A percentile compares a stretch with the other conserved stretches of the same genome.
phyloP scores from a whole-genome alignment of 345 rosid species.

The Heritiera fomes region DNA sequence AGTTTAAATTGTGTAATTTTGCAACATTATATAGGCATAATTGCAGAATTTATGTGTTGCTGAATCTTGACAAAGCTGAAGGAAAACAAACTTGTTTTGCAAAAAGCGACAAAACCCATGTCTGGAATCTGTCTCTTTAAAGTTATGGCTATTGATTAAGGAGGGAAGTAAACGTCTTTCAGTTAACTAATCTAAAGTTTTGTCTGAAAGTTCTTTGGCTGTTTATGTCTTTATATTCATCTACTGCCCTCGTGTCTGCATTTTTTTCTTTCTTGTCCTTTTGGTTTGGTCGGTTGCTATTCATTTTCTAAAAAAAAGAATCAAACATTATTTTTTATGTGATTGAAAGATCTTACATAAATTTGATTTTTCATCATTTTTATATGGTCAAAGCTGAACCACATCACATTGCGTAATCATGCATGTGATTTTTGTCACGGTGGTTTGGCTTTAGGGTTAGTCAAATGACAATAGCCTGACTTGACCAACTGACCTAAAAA shows the following conservation, averaged over 20 bases:
- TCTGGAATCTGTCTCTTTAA: constrained; percentile 8
- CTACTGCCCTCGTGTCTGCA: too few species aligned
- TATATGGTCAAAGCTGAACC: background rate
- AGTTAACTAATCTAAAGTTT: background rate
- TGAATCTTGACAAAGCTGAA: background rate
- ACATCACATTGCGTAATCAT: background rate
- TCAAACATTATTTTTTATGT: background rate
- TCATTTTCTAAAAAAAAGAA: background rate
- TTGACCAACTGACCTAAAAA: too few species aligned
- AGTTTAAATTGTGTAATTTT: background rate
- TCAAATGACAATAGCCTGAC: too few species aligned
- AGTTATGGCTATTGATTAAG: background rate
- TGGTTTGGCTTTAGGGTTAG: background rate
- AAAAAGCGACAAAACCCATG: constrained; percentile 15
- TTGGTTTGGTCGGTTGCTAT: background rate
- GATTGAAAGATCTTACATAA: background rate
- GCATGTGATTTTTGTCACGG: background rate
- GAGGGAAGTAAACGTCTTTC: constrained; percentile 3
- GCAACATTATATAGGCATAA: background rate
- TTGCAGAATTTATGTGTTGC: background rate
- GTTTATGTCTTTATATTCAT: background rate
- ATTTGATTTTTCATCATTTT: too few species aligned
- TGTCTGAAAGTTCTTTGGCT: constrained; percentile 12
- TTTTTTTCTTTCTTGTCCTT: background rate
- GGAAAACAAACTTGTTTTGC: constrained; percentile 1